phyloP scores from a whole-genome alignment of 139 green algal genomes.

The Volvox africanus region DNA sequence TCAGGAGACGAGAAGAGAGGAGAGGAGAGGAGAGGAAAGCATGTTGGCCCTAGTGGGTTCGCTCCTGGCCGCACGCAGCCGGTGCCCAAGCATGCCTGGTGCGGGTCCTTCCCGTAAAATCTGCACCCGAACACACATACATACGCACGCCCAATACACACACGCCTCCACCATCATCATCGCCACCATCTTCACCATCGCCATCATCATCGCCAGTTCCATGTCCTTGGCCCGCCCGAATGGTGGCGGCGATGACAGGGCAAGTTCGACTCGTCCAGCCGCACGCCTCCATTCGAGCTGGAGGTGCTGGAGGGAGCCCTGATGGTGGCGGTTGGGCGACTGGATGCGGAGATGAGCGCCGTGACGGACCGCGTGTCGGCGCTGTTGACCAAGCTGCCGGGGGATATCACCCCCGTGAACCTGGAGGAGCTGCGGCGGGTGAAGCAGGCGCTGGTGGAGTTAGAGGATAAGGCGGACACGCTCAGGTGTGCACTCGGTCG shows the following conservation, averaged over 20 bases:
- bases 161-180: no score
- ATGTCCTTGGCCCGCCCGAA: not conserved
- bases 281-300: conserved; percentile 91
- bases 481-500: conserved; percentile 54
- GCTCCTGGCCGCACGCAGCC: no score
- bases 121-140: no score
- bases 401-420: conserved; percentile 91
- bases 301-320: conserved; percentile 92
- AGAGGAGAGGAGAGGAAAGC: no score
- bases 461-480: conserved; percentile 86
- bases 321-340: conserved; percentile 82
- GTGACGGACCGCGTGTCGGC: conserved; percentile 75
- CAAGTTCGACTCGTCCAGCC: conserved; percentile 24
- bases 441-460: conserved; percentile 91
- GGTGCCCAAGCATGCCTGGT: no score
- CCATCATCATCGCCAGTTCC: no score
- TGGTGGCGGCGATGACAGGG: not conserved
- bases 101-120: no score
- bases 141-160: no score
- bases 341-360: conserved; percentile 86
- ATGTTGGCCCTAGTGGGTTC: no score
- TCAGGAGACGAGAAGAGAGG: no score
- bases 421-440: conserved; percentile 93
- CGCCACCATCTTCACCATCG: no score
- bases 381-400: conserved; percentile 86